Evolutionary conservation across 164 flowering plant species (phyloP), one percentile per base, ranked within the genome.

Genomic region (Malania oleifera): DNA sequence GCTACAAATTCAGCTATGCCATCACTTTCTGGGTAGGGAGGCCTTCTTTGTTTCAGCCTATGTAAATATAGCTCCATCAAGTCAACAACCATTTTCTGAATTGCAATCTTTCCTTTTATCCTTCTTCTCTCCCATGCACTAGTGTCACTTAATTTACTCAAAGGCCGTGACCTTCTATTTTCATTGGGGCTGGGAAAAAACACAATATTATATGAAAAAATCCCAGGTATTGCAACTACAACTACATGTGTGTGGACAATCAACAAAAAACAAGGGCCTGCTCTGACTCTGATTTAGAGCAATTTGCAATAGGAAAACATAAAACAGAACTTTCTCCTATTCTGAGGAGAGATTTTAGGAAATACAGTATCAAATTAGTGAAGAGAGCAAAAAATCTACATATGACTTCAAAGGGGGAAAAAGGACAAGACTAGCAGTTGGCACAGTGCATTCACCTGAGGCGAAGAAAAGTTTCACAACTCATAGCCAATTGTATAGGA

Each of bases 61-160:
- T 92, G 89, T 28, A 92, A 64, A 66, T 92, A 92, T 26, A 92
- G 59, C 82, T 92, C 98, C 98, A 92, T 92, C 72, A 92, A 77
- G 54, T 87, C 95, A 49, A 92, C 98, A 63, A 92, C 96, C 97
- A 92, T 92, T 74, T 84, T 92, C 76, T 92, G 98, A 55, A 92
- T 74, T 8, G 96, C 96, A 63, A 92, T 80, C 75, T 89, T 87
- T 39, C 98, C 98, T 67, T 87, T 89, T 51, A 72, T 80, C 74
- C 84, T 87, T 74, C 96, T 84, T 75, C 62, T 82, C 71, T 92
- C 95, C 98, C 98, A 92, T n/a, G 65, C 77, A 63, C 78, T 77
- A 39, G 87, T 80, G 66, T 92, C 98, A 67, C 51, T 82, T 71
- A 92, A 70, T 73, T 86, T 89, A 80, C 91, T 89, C 80, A 92